Evolutionary conservation across 2,329 filamentous ascomycete species (phyloP).

Genomic region (Pyricularia sp.): DNA sequence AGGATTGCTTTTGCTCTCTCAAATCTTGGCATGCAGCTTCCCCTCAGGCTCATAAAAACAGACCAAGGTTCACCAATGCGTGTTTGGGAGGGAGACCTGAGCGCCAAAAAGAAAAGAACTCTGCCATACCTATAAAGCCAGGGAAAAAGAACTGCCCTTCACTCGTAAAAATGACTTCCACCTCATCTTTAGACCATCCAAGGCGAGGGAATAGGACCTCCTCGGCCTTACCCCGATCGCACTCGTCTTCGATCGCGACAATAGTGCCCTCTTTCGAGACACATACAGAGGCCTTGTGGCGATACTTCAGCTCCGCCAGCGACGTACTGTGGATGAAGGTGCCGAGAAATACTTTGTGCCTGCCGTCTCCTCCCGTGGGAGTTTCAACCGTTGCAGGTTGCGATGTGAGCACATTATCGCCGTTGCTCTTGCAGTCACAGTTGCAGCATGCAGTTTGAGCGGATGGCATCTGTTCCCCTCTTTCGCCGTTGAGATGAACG

Average conservation of each 20-base stretch:
- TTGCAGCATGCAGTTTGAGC: neutral
- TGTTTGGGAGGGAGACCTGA: neutral
- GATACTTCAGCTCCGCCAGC: slow-evolving; percentile 33
- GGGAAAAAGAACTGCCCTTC: slow-evolving; percentile 67
- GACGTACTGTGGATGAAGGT: slow-evolving; percentile 41
- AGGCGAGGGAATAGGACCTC: slow-evolving; percentile 24
- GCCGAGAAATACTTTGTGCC: slow-evolving; percentile 35
- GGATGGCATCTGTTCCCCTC: neutral
- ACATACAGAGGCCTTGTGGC: slow-evolving; percentile 35
- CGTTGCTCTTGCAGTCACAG: neutral
- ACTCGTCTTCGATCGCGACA: slow-evolving; percentile 28
- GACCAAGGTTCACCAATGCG: too few relatives aligned
- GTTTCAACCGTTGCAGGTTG: neutral
- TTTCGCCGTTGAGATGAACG: neutral
- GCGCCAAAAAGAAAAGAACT: neutral
- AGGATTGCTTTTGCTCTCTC: neutral
- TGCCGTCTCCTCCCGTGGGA: neutral
- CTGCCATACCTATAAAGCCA: slow-evolving; percentile 56
- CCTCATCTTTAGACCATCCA: slow-evolving; percentile 28
- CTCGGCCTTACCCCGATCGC: slow-evolving; percentile 18
- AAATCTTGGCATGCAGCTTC: neutral
- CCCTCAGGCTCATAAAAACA: neutral
- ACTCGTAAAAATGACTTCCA: slow-evolving; percentile 21
- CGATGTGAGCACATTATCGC: neutral
- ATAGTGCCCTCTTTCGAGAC: slow-evolving; percentile 39